phyloP scores from a whole-genome alignment of 2,329 filamentous ascomycete species.

The Septoria petroselini region DNA sequence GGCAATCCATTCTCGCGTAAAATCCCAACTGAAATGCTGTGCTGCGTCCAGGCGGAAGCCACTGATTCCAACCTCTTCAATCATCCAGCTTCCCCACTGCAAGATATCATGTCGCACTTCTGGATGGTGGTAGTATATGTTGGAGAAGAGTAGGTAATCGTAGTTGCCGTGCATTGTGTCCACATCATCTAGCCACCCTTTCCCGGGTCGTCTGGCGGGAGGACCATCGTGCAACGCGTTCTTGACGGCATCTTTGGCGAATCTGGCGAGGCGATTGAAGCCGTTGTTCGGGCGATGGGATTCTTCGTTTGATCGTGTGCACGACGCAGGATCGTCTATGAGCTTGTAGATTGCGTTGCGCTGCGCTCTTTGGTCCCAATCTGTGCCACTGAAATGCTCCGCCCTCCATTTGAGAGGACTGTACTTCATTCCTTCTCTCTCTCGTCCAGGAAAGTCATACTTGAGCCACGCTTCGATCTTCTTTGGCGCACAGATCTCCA shows the following conservation, averaged over 20 bases:
- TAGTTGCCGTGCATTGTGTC: conserved; percentile 63
- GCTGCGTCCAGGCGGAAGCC: conserved; percentile 70
- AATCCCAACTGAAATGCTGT: conserved; percentile 68
- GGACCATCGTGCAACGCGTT: conserved; percentile 6
- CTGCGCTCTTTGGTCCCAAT: conserved; percentile 59
- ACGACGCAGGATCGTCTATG: conserved; percentile 43
- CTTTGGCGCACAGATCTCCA: conserved; percentile 53
- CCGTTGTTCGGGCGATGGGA: conserved; percentile 16
- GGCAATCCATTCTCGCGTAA: conserved; percentile 62
- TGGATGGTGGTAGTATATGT: conserved; percentile 63
- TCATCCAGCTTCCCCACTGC: conserved; percentile 67
- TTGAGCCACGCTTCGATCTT: conserved; percentile 67
- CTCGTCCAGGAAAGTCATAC: conserved; percentile 62
- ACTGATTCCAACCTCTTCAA: conserved; percentile 57
- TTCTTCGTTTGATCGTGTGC: conserved; percentile 28
- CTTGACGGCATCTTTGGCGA: conserved; percentile 25
- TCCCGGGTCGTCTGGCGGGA: conserved; percentile 42
- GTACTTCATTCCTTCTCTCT: conserved; percentile 50
- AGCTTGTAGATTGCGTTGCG: conserved; percentile 65
- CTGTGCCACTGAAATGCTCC: conserved; percentile 66
- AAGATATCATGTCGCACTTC: conserved; percentile 64
- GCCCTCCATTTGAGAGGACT: conserved; percentile 63
- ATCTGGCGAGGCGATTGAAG: conserved; percentile 28
- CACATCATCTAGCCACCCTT: conserved; percentile 62
- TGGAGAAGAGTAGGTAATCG: conserved; percentile 69